These are phyloP conservation scores for Neocucurbitaria cava DNA, from an alignment of 2,329 filamentous ascomycete species.

Conservation along the genomic window DNA sequence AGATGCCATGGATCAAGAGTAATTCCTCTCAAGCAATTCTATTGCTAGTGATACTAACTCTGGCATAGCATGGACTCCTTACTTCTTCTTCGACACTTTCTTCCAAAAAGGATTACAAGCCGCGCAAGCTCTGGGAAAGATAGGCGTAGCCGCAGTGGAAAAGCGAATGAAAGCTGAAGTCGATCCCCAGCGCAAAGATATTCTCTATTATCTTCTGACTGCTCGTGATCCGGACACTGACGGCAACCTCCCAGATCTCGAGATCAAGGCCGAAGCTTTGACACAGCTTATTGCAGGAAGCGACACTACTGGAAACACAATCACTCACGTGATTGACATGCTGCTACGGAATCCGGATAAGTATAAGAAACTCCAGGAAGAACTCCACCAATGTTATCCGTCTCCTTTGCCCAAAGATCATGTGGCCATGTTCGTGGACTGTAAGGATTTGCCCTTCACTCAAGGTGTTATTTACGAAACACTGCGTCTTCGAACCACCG, in stretches of 20 bases:
- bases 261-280: neutral
- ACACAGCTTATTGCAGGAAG: neutral
- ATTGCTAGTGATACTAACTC: no score
- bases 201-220: no score
- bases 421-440: neutral
- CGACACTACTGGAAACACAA: neutral
- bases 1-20: no score
- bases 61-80: no score
- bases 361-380: neutral
- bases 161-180: no score
- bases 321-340: neutral
- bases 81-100: neutral
- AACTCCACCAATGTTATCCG: neutral
- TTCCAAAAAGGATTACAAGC: neutral
- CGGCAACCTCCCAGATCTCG: neutral
- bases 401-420: neutral
- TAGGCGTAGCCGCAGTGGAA: no score
- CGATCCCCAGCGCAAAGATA: no score
- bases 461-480: neutral
- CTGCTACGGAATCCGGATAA: neutral
- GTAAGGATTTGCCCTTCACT: neutral
- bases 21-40: no score
- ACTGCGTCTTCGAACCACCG: neutral
- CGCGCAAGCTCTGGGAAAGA: neutral
- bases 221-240: neutral